Evolutionary conservation across 331 rosid species (phyloP), one percentile per base, ranked within the genome.

Genomic region (Stylosanthes scabra): DNA sequence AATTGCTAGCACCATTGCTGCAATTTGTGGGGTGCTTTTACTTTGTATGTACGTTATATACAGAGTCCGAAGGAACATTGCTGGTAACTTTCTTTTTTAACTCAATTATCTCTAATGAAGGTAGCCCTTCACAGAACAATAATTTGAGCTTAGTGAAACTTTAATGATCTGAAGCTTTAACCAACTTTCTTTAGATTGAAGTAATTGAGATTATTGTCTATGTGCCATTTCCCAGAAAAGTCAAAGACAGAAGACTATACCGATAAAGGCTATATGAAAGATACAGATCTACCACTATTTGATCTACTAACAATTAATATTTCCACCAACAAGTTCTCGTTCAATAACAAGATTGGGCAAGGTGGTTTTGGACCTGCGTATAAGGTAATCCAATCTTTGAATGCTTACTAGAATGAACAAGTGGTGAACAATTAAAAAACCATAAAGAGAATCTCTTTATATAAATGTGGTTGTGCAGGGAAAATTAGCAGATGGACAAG

Each of bases 291-390:
- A 14, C 65, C 56, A 54, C 9, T 74, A 45, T 11, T 74, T 74
- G 66, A 74, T 13, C 9, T 63, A 8, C 16, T 44, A 27, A 52
- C 58, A 16, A 63, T 64, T 13, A 28, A 31, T 9, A 10, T 5
- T 52, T 56, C 71, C 37, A 63, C 71, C 6, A 11, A 52, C 46
- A 28, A 56, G 64, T 74, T 63, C 62, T 63, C 46, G 13, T 1
- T 13, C 15, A 39, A 34, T 4, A 63, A 51, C 7, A 74, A 74
- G 16, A 29, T 61, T 2, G 70, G 70, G 11, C 54, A 62, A 73
- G 70, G 77, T 31, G 50, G 62, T 9, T 68, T 34, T 69, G 54
- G 77, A 50, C 42, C 41, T 25, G 71, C 51, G 13, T 63, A 73
- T 10, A 7, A 4, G 54, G 62, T 49, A 72, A 63, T 44, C 29